Evolutionary conservation across 2,329 filamentous ascomycete genomes (phyloP), one percentile per base, ranked within the genome.

Genomic region (Diaporthe longicolla): DNA sequence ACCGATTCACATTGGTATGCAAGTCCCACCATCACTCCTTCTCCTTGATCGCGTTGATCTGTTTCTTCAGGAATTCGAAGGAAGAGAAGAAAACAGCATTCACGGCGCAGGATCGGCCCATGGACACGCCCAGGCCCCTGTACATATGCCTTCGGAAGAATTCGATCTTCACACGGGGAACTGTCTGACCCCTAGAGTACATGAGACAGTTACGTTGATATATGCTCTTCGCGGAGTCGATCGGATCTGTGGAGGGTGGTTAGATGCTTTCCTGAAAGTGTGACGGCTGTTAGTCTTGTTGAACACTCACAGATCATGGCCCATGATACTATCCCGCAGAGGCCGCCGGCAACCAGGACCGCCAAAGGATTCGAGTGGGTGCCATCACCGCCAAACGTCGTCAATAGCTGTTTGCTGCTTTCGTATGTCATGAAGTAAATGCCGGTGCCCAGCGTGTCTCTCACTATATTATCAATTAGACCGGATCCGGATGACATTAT

Each of bases 381-480:
- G 75, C 89, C 89, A 76, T 93, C 93, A 63, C 93, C 89, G 55
- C 89, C 90, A 76, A 93, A 91, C 21, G 94, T 94, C 26, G 93
- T 94, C 76, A 95, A 89, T 32, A 96, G 84, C 82, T 97, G 94
- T 81, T 97, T 97, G 78, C 91, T 91, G 81, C 93, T 95, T 83
- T 97, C 94, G 82, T 97, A 97, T 40, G 94, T 95, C 85, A 94
- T 94, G 80, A 97, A 97, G 82, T 97, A 97, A 73, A 96, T 94
- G 40, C 91, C 90, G 1, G 94, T 97, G 71, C 94, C 94, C 75
- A 97, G 87, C 0, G 94, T 95, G 83, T 97, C 94, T 75, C 94
- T 90, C 79, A 95, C 93, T 94, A 76, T 32, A 35, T 26, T 43
- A 7, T 19, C 0, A 35, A 35, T 77, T 52, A 74, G 57, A 24